These are phyloP conservation scores for Aegilops speltoides DNA, from an alignment of 176 grass and related monocot species.

Conservation along the genomic window DNA sequence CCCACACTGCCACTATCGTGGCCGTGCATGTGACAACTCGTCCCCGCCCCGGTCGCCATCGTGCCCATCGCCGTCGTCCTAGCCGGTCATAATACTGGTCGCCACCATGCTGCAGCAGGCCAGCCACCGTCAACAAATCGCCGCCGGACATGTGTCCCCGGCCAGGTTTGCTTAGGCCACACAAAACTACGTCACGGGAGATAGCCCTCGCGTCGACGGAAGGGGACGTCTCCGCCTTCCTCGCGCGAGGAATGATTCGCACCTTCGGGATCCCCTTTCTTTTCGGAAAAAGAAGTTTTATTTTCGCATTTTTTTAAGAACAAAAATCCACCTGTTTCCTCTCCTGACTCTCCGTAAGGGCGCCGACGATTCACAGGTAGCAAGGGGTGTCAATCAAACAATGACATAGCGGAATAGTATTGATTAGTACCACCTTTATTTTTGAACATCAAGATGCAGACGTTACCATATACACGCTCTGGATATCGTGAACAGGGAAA, in stretches of 20 bases:
- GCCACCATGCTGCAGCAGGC: not conserved
- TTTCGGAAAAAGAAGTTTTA: not conserved
- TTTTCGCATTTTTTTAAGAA: not conserved
- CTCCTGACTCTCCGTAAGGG: not conserved
- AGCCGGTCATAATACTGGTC: not conserved
- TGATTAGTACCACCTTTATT: too few relatives aligned
- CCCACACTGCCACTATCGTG: not conserved
- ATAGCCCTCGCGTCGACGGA: not conserved
- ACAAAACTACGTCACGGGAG: not conserved
- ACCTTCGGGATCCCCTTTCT: not conserved
- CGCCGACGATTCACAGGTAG: not conserved
- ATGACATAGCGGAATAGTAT: not conserved
- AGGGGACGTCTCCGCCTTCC: not conserved
- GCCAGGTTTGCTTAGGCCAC: not conserved
- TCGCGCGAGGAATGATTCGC: not conserved
- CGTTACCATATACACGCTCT: too few relatives aligned
- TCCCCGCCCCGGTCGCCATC: not conserved
- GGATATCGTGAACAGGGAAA: too few relatives aligned
- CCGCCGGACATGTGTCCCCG: not conserved
- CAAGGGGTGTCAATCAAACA: not conserved
- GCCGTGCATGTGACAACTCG: slow-evolving; percentile 9
- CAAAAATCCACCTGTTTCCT: too few relatives aligned
- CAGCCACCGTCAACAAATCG: not conserved
- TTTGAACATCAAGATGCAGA: too few relatives aligned
- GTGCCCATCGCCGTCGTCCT: not conserved